Percentiles rank a stretch among this genome's conserved stretches.
Evolutionary conservation across 768 basidiomycete genomes (phyloP).

Genomic region (Serendipita sp.): DNA sequence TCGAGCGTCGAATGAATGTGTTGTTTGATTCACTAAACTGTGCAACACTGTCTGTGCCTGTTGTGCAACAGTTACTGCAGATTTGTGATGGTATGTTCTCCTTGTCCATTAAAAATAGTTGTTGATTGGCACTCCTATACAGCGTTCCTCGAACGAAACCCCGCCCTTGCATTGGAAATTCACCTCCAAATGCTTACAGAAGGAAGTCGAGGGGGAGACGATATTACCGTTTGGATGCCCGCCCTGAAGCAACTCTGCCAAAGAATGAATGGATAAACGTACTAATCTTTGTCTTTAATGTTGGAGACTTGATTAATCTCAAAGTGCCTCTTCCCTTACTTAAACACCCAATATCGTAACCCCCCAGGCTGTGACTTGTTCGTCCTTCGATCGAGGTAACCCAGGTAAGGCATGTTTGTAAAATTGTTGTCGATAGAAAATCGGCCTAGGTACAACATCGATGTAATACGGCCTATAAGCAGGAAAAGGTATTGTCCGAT

Average conservation of each 20-base stretch:
- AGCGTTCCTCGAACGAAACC: not conserved
- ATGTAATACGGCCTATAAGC: no score
- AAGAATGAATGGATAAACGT: not conserved
- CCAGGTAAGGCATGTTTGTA: no score
- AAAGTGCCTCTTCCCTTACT: no score
- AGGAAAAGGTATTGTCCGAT: no score
- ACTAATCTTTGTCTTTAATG: not conserved
- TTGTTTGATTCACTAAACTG: conserved; percentile 90
- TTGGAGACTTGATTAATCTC: no score
- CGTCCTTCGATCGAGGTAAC: no score
- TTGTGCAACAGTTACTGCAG: conserved; percentile 46
- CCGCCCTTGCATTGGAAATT: not conserved
- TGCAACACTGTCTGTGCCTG: conserved; percentile 52
- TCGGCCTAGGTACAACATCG: no score
- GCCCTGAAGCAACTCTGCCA: conserved; percentile 4
- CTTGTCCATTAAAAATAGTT: not conserved
- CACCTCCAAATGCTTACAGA: conserved; percentile 3
- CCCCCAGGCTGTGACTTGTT: no score
- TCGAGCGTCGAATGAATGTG: conserved; percentile 69
- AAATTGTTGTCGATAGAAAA: no score
- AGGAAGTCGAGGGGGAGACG: not conserved
- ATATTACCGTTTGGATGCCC: conserved; percentile 4
- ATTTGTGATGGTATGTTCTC: not conserved
- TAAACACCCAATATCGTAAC: no score
- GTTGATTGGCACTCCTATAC: not conserved